These are phyloP conservation scores for Rhizopus sp. DNA, from an alignment of 371 early-diverging fungal genomes.

Conservation along the genomic window DNA sequence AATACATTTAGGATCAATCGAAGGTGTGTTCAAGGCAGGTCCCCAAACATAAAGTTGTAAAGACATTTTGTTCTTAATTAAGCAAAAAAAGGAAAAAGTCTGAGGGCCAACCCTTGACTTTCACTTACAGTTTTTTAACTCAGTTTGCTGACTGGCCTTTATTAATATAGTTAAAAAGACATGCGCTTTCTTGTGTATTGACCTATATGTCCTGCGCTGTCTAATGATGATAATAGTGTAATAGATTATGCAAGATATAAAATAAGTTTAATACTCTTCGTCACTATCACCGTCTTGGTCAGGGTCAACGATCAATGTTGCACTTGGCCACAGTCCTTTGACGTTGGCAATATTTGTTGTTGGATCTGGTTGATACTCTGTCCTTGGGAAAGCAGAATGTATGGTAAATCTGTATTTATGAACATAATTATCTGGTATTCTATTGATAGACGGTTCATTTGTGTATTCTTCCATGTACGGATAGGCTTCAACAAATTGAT, in stretches of 20 bases:
- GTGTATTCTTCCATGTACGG: constrained; percentile 58
- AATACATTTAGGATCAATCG: constrained; percentile 64
- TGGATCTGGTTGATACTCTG: constrained; percentile 48
- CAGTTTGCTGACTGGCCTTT: too few species aligned
- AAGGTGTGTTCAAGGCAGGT: constrained; percentile 55
- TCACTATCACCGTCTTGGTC: constrained; percentile 36
- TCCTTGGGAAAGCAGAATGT: constrained; percentile 76
- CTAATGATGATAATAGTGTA: too few species aligned
- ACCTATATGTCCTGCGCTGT: too few species aligned
- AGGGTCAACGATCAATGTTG: constrained; percentile 68
- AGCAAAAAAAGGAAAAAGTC: constrained; percentile 6
- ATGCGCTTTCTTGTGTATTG: too few species aligned
- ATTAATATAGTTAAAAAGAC: too few species aligned
- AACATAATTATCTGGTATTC: constrained; percentile 54
- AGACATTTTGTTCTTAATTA: constrained; percentile 18
- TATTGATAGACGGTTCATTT: constrained; percentile 11
- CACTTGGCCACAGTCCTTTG: constrained; percentile 67
- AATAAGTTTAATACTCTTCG: not conserved
- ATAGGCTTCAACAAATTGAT: constrained; percentile 78
- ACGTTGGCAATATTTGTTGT: constrained; percentile 37
- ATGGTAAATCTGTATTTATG: constrained; percentile 71
- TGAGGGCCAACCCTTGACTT: constrained; percentile 2
- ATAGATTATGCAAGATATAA: too few species aligned
- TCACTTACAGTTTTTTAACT: not conserved
- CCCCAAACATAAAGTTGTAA: constrained; percentile 64